Base-by-base conservation (phyloP, 2,329 filamentous ascomycete genomes). In the Helminthosporium solani region DNA sequence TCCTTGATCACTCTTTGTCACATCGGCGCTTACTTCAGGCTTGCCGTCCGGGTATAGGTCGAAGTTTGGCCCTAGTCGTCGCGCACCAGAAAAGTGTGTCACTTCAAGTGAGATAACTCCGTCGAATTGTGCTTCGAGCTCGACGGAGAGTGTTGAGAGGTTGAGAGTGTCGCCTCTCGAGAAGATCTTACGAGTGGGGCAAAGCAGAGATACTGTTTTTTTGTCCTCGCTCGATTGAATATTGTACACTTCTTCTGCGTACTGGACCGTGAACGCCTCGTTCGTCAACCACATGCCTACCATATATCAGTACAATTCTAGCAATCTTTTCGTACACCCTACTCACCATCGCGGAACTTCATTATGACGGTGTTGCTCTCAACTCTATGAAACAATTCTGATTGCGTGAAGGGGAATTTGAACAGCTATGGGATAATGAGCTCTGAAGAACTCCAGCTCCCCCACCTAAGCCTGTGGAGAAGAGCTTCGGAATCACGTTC, bases 221-320 rank as follows among this genome's bases (percentile, higher is more conserved):
- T 73, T 72, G 41, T 72, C 67, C 31, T 64, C 49, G 1, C 73
- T 76, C 39, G 75, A 66, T 3, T 72, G 75, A 41, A 79, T 70
- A 7, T 76, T 74, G 60, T 82, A 78, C 14, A 86, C 73, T 50
- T 86, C 82, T 66, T 86, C 83, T 27, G 83, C 84, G 56, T 86
- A 86, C 60, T 85, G 81, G 20, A 83, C 75, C 40, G 75, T 73
- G 62, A 83, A 77, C 50, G 77, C 79, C 66, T 83, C 78, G 46
- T 79, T 81, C 33, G 78, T 75, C 39, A 86, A 72, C 84, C 84
- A 87, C 83, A 86, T 84, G 54, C 73, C 74, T 76, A 36, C 14
- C 47, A 44, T 23, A 47, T 41, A 16, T 42, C 21, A 40, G 35
- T n/a, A 21, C 18, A 35, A 16, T 8, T n/a, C 12, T 14, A 8